These are phyloP conservation scores for Lactifluus subvellereus DNA, from an alignment of 768 basidiomycete species.

Conservation along the genomic window DNA sequence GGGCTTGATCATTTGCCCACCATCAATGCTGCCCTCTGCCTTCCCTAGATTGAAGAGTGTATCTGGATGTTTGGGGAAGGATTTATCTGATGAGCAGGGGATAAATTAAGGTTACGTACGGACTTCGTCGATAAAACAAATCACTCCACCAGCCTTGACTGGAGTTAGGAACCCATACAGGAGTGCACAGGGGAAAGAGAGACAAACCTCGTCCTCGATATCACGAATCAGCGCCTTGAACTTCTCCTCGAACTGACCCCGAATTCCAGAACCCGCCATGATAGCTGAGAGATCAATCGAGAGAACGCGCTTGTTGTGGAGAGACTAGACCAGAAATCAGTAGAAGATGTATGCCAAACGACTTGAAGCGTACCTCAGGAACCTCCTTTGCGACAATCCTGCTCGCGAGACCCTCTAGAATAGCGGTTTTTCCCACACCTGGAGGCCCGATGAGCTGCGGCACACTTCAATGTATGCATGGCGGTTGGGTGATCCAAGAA, in stretches of 20 bases:
- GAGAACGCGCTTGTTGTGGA: conserved; percentile 83
- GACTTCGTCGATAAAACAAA: conserved; percentile 93
- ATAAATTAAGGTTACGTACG: conserved; percentile 45
- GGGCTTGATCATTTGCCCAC: conserved; percentile 91
- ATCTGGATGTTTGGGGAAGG: conserved; percentile 36
- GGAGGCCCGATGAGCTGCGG: conserved; percentile 72
- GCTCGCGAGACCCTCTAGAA: conserved; percentile 83
- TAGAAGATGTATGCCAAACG: not conserved
- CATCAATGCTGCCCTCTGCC: conserved; percentile 87
- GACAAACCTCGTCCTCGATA: conserved; percentile 71
- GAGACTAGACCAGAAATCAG: conserved; percentile 45
- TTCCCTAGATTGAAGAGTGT: conserved; percentile 85
- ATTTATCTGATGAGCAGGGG: not conserved
- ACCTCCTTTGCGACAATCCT: conserved; percentile 86
- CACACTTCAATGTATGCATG: not conserved
- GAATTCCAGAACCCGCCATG: conserved; percentile 85
- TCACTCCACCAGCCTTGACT: conserved; percentile 61
- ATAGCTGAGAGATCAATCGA: conserved; percentile 80
- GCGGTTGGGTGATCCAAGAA: conserved; percentile 4
- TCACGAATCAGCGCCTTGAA: conserved; percentile 88
- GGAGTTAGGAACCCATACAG: conserved; percentile 19
- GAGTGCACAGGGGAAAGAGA: conserved; percentile 24
- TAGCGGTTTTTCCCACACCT: conserved; percentile 91
- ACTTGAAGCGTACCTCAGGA: conserved; percentile 57
- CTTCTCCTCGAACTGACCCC: conserved; percentile 91